Base-by-base conservation (phyloP, 768 basidiomycete genomes). In the Leucosporidium scottii region DNA sequence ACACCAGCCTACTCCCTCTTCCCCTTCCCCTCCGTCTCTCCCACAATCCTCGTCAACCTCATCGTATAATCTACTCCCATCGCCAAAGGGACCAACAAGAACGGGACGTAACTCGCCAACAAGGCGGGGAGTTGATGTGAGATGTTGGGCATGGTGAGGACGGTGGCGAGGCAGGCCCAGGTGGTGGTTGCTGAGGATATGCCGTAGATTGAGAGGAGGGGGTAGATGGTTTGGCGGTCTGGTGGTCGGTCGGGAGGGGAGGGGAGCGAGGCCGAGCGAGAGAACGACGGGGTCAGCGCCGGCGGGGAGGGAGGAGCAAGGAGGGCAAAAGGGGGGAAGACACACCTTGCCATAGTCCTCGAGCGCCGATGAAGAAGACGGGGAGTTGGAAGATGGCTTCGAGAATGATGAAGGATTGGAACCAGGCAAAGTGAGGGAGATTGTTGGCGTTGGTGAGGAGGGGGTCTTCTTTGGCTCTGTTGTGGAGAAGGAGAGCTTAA, bases 161-260 rank as follows among this genome's bases (percentile, higher is more conserved):
- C 76, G 36, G 83, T 80, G 18, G 81, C 78, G 58, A 93, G 76
- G 74, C 88, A 90, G 0, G 91, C 85, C 44, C 90, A 78, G 20
- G 87, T 86, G 0, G 90, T 91, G 0, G 89, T 92, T 0, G 84
- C 81, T 4, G 89, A 87, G 0, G 88, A 89, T 0, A 89, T 87
- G 34, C 82, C 89, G 77, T 92, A 93, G 34, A 86, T 76, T 13
- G 88, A 80, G 20, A 93, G 79, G 39, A 90, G 80, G 18, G 84
- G 79, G 74, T 87, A 88, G 55, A 86, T 82, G 20, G 78, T 77
- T 82, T 64, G 7, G 8, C 15, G 39, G 15, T 44, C 39, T 44
- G 39, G 80, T 86, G 87, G 73, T n/a, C 15, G 30, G 28, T 31
- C 62, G 18, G 62, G 49, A 30, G 65, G 7, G 64, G 10, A 17